Conservation (phyloP, 805 yeast species). For the Gaillardinia entomophila region DNA sequence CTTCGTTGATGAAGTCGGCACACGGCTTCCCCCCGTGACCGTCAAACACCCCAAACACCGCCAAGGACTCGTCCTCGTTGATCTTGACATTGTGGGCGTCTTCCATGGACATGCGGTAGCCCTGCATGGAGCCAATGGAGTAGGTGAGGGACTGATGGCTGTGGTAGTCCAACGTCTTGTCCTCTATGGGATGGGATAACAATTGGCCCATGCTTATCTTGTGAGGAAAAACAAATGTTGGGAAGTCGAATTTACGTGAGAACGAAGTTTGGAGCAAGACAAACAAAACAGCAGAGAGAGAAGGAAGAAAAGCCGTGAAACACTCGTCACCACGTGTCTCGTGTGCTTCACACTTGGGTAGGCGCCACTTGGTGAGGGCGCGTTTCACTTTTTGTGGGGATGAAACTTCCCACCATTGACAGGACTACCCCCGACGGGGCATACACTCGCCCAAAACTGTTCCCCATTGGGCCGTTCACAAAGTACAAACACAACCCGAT, state of each 20-base stretch:
- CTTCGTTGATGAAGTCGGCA: constrained; percentile 46
- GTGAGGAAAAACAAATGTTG: not conserved
- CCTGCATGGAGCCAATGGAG: constrained; percentile 72
- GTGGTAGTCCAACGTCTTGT: constrained; percentile 50
- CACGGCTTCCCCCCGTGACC: constrained; percentile 76
- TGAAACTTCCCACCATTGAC: not conserved
- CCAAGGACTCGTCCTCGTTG: constrained; percentile 34
- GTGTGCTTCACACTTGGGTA: no score
- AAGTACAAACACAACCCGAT: constrained; percentile 33
- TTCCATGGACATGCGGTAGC: constrained; percentile 69
- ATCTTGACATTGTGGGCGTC: constrained; percentile 61
- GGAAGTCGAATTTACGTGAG: no score
- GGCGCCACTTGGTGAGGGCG: not conserved
- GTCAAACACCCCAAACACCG: constrained; percentile 70
- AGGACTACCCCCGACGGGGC: not conserved
- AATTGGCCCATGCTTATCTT: constrained; percentile 57
- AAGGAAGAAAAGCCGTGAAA: not conserved
- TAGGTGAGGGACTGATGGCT: constrained; percentile 45
- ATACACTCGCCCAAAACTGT: constrained; percentile 22
- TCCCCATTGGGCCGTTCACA: constrained; percentile 38
- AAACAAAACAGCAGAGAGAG: not conserved
- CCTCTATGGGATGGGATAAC: constrained; percentile 69
- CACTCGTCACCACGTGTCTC: not conserved
- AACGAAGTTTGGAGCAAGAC: no score
- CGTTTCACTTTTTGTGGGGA: not conserved